Base-by-base conservation (phyloP, 2,329 filamentous ascomycete species). In the Huntiella abstrusa region DNA sequence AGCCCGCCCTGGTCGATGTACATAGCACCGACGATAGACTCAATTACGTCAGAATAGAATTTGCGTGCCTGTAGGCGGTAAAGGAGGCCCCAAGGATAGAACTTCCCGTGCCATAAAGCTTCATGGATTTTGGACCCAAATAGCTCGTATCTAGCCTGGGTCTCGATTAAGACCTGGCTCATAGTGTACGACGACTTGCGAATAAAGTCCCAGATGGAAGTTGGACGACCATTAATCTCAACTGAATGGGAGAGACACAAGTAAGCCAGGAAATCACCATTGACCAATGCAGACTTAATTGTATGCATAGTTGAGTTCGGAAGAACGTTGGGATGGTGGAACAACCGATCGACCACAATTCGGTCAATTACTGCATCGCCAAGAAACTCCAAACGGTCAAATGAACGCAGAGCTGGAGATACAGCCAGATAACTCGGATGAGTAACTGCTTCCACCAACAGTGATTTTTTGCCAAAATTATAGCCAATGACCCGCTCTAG, bases 361-460 rank as follows among this genome's bases (percentile, higher is more conserved):
- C 77, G 71, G 59, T 96, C 88, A 0, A 96, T 72, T 2, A 95
- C 66, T 0, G 85, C 74, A 54, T 96, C 88, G 1, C 88, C 88
- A 0, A 95, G 64, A 55, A 91, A 94, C 56, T 95, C 88, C 1
- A 95, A 70, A 0, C 86, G 73, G 53, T 95, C 82, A 10, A 75
- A 69, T 0, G 63, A 62, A 40, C 56, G 54, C 11, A 52, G 51
- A 16, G 61, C 66, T 2, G 65, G 65, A 4, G 69, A 64, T 22
- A 35, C 33, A 3, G 43, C 41, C 12, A 62, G 60, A 28, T 64
- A 65, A 0, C 83, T 87, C 0, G 75, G 65, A 56, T 95, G 87
- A 0, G 86, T 94, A 43, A 88, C 66, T 2, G 87, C 82, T 61
- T 95, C 83, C 0, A 81, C 56, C 1, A 95, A 67, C 1, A 94